Evolutionary conservation across 225 moss, liverwort and hornwort species (phyloP).

Genomic region (Anthoceros angustus): DNA sequence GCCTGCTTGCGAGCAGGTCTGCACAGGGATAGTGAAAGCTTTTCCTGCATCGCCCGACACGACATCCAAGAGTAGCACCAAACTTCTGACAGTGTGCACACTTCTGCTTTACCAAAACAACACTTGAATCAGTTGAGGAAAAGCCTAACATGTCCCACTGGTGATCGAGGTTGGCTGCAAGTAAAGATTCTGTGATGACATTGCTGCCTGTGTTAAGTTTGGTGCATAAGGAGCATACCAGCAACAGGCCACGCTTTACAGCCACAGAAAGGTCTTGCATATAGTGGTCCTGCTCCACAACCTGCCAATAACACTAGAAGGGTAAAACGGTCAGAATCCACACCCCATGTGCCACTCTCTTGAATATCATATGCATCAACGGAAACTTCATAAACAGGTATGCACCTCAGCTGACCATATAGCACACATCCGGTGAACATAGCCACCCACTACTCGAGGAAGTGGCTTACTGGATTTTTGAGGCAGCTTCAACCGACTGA

Average conservation of each 20-base stretch:
- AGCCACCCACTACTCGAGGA: constrained; percentile 56
- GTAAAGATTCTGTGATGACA: not conserved
- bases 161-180: not conserved
- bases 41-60: constrained; percentile 46
- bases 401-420: constrained; percentile 87
- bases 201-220: too few relatives aligned
- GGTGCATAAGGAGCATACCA: not conserved
- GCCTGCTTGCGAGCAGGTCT: constrained; percentile 42
- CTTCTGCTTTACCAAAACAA: constrained; percentile 25
- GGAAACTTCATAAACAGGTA: not conserved
- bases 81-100: constrained; percentile 55
- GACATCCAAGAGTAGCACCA: constrained; percentile 85
- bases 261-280: not conserved
- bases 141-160: not conserved
- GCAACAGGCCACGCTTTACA: not conserved
- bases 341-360: constrained; percentile 15
- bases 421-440: constrained; percentile 88
- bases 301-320: not conserved
- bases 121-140: constrained; percentile 5
- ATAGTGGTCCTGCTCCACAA: not conserved
- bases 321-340: not conserved
- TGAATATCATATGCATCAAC: not conserved
- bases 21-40: constrained; percentile 93
- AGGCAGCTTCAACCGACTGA: not conserved
- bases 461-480: constrained; percentile 11